phyloP scores from a whole-genome alignment of 164 flowering plant species.

The Vitis cinerea region DNA sequence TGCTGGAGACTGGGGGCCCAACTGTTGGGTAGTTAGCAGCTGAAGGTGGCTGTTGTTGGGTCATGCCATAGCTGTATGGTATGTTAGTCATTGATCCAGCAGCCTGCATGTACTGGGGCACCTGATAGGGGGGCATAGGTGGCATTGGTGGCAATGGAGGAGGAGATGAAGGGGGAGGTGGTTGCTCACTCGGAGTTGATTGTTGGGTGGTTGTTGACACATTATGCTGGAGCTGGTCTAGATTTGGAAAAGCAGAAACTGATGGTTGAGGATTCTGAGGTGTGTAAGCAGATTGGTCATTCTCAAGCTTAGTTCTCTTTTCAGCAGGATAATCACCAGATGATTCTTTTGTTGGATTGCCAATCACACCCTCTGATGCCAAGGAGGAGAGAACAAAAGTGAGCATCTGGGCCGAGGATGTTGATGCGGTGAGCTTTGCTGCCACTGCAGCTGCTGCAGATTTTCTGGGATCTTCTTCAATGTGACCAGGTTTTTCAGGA shows the following conservation, averaged over 20 bases:
- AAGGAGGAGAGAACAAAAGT: conserved; percentile 83
- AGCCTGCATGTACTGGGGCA: conserved; percentile 50
- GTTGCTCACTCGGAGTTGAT: conserved; percentile 25
- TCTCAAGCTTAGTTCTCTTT: conserved; percentile 69
- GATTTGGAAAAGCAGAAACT: conserved; percentile 34
- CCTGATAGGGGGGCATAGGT: conserved; percentile 46
- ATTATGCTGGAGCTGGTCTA: conserved; percentile 42
- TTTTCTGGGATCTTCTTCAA: conserved; percentile 63
- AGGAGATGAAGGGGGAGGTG: conserved; percentile 58
- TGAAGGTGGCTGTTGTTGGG: conserved; percentile 37
- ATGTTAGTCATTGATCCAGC: conserved; percentile 46
- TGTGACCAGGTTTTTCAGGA: conserved; percentile 29
- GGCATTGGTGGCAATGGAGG: conserved; percentile 59
- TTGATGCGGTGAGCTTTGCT: conserved; percentile 83
- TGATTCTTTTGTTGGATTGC: conserved; percentile 45
- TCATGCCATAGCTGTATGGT: conserved; percentile 47
- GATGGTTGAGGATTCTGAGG: conserved; percentile 43
- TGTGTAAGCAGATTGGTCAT: conserved; percentile 40
- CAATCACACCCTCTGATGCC: conserved; percentile 76
- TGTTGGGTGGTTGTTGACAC: conserved; percentile 29
- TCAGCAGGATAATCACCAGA: conserved; percentile 51
- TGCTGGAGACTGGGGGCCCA: conserved; percentile 35
- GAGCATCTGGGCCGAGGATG: conserved; percentile 95
- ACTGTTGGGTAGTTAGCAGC: conserved; percentile 44
- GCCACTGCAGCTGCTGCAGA: conserved; percentile 93